These are phyloP conservation scores for Phytopythium kandeliae DNA, from an alignment of 352 stramenopile species.

Conservation along the genomic window DNA sequence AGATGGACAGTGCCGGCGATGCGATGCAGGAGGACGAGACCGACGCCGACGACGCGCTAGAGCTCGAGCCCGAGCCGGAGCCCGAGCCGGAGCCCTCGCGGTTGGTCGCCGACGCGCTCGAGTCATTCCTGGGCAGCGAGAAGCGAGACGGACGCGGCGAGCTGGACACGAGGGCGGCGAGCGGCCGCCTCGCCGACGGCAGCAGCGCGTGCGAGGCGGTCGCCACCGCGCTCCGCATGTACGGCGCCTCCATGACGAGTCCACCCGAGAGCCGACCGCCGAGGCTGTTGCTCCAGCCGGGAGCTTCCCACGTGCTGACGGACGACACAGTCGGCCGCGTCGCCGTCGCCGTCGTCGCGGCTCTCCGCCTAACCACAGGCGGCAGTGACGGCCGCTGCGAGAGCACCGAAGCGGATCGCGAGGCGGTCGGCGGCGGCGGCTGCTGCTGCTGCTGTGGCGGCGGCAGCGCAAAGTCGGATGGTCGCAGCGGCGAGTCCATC, in stretches of 20 bases:
- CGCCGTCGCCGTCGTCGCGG: conserved; percentile 1
- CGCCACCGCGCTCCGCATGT: conserved; percentile 9
- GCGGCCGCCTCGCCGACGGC: conserved; percentile 18
- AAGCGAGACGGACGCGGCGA: conserved; percentile 15
- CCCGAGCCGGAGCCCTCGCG: neutral
- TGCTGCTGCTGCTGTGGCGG: no score
- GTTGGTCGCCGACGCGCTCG: conserved; percentile 15
- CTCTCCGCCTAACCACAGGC: conserved; percentile 8
- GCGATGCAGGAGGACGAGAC: neutral
- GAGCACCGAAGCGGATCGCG: neutral
- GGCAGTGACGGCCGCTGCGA: conserved; percentile 1
- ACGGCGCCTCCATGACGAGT: conserved; percentile 33
- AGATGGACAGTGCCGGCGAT: conserved; percentile 1
- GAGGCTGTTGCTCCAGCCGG: conserved; percentile 11
- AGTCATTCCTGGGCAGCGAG: conserved; percentile 20
- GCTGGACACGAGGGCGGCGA: conserved; percentile 23
- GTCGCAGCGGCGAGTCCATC: conserved; percentile 10
- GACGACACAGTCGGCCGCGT: neutral
- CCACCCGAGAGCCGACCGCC: conserved; percentile 31
- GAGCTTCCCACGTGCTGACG: neutral
- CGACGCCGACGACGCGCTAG: conserved; percentile 4
- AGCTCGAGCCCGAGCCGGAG: no score
- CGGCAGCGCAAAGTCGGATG: conserved; percentile 9
- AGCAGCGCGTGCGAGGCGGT: conserved; percentile 12
- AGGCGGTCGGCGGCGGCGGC: neutral